A percentile compares a stretch with the other conserved stretches of the same genome.
These are phyloP conservation scores for Plasmodium vivax DNA, from an alignment of 169 alveolate species.

Conservation along the genomic window DNA sequence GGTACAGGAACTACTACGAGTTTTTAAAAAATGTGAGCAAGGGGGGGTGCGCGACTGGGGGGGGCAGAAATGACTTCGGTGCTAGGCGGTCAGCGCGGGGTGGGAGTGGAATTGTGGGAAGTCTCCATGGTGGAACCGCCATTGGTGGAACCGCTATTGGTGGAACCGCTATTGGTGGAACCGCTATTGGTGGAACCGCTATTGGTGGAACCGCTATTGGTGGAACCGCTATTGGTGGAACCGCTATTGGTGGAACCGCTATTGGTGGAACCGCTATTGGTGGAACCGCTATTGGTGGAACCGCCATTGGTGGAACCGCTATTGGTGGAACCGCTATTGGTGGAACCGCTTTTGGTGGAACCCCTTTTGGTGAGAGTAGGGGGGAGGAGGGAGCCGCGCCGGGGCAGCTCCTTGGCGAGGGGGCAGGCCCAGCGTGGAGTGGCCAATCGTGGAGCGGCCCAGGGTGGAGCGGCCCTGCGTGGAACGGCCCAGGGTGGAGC, in stretches of 20 bases:
- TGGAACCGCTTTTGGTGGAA: background rate
- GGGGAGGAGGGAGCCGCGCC: background rate
- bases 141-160: too few species aligned
- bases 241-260: too few species aligned
- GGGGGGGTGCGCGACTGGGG: background rate
- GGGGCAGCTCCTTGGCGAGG: background rate
- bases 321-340: too few species aligned
- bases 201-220: too few species aligned
- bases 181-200: too few species aligned
- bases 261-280: too few species aligned
- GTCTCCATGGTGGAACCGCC: background rate
- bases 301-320: too few species aligned
- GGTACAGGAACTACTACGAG: constrained; percentile 46
- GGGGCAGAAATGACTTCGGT: background rate
- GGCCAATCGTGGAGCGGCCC: too few species aligned
- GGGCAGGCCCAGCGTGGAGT: background rate
- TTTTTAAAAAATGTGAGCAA: constrained; percentile 32
- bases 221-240: background rate
- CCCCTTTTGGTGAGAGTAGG: background rate
- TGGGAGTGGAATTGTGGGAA: background rate
- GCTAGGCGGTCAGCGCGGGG: background rate
- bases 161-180: too few species aligned
- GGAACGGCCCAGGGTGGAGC: background rate
- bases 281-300: too few species aligned
- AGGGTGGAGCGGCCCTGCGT: background rate